A percentile compares a stretch with the other conserved stretches of the same genome.
These are phyloP conservation scores for Fomitopsis schrenkii DNA, from an alignment of 1,284 basidiomycete species.

Conservation along the genomic window DNA sequence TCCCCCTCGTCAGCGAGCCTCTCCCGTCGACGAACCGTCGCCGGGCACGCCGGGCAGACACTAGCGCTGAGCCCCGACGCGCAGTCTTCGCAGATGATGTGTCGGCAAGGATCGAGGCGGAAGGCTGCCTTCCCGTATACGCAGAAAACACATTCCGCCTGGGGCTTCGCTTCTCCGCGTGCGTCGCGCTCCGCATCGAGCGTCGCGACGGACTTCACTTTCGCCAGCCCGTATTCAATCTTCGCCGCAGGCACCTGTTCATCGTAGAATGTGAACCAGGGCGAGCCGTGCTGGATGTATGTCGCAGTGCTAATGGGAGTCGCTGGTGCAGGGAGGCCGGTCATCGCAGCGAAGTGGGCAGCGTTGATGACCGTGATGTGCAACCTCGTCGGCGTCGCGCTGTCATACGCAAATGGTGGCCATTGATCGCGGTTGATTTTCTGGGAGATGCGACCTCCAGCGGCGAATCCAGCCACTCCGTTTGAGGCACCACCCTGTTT, in stretches of 20 bases:
- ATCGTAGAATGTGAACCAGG: constrained; percentile 2
- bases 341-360: not conserved
- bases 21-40: not conserved
- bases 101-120: not conserved
- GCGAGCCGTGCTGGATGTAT: not conserved
- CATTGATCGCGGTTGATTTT: constrained; percentile 2
- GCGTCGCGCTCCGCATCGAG: not conserved
- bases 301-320: not conserved
- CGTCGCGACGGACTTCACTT: not conserved
- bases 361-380: constrained; percentile 2
- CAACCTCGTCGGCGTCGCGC: not conserved
- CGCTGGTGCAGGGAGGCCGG: not conserved
- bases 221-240: not conserved
- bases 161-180: not conserved
- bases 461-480: not conserved
- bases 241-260: not conserved
- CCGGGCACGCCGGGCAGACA: not conserved
- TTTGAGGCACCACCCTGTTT: too few species aligned
- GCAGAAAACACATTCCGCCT: not conserved
- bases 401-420: not conserved
- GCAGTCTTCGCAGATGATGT: constrained; percentile 1
- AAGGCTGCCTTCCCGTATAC: not conserved
- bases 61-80: not conserved
- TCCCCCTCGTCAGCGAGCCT: not conserved
- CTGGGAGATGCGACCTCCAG: constrained; percentile 1